Conservation (phyloP, 116 monocot species). For the Posidonia oceanica region DNA sequence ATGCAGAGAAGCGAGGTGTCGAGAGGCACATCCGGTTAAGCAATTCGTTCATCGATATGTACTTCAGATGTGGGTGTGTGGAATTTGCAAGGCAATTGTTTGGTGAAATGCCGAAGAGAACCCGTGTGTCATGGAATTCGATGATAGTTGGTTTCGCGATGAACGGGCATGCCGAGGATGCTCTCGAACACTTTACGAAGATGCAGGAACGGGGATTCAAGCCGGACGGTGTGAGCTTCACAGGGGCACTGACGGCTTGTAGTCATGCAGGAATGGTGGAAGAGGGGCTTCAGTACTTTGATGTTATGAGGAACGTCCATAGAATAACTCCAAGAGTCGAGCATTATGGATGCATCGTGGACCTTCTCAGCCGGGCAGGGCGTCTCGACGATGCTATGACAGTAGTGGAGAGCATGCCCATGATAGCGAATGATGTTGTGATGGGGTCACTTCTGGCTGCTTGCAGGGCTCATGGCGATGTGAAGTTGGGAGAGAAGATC, state of each 20-base stretch:
- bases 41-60: slow-evolving; percentile 52
- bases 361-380: slow-evolving; percentile 39
- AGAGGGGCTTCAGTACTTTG: slow-evolving; percentile 31
- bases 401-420: slow-evolving; percentile 29
- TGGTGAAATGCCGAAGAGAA: slow-evolving; percentile 18
- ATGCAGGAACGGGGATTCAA: slow-evolving; percentile 24
- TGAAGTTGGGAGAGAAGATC: slow-evolving; percentile 33
- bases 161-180: slow-evolving; percentile 25
- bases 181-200: slow-evolving; percentile 21
- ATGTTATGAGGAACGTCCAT: slow-evolving; percentile 18
- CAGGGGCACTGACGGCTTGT: slow-evolving; percentile 40
- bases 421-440: slow-evolving; percentile 41
- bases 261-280: slow-evolving; percentile 39
- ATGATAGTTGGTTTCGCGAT: slow-evolving; percentile 41
- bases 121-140: slow-evolving; percentile 45
- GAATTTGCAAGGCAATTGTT: slow-evolving; percentile 37
- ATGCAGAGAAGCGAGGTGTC: background rate
- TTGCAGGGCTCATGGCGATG: slow-evolving; percentile 30
- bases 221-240: slow-evolving; percentile 32
- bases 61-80: slow-evolving; percentile 35
- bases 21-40: slow-evolving; percentile 13
- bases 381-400: slow-evolving; percentile 33
- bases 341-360: slow-evolving; percentile 59
- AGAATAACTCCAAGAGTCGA: slow-evolving; percentile 18
- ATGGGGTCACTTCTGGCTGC: slow-evolving; percentile 42